phyloP scores from a whole-genome alignment of 2,329 filamentous ascomycete genomes.

The Tolypocladium inflatum region DNA sequence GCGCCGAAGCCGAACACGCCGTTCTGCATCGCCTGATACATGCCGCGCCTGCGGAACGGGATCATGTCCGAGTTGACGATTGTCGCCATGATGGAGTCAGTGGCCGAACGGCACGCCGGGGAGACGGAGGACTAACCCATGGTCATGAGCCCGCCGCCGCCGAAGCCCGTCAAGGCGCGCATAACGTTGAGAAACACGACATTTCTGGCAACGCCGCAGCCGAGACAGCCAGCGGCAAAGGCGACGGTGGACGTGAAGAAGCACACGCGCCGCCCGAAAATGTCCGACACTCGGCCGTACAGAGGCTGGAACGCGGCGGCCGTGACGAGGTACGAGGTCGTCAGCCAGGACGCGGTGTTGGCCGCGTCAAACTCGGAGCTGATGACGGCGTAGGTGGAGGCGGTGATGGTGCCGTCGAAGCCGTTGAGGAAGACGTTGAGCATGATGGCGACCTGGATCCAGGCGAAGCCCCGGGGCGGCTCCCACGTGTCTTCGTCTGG shows the following conservation, averaged over 20 bases:
- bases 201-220: slow-evolving; percentile 51
- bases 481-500: slow-evolving; percentile 27
- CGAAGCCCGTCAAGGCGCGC: slow-evolving; percentile 58
- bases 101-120: no score
- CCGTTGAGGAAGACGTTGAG: slow-evolving; percentile 55
- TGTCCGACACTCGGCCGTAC: slow-evolving; percentile 62
- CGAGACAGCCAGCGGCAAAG: slow-evolving; percentile 54
- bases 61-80: slow-evolving; percentile 57
- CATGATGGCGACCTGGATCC: slow-evolving; percentile 53
- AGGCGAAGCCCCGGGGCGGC: slow-evolving; percentile 41
- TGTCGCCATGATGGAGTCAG: slow-evolving; percentile 19
- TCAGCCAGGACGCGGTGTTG: slow-evolving; percentile 66
- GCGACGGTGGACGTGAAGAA: slow-evolving; percentile 56
- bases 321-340: slow-evolving; percentile 63
- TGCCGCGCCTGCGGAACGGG: slow-evolving; percentile 42
- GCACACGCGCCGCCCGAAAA: slow-evolving; percentile 52
- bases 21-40: slow-evolving; percentile 54
- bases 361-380: slow-evolving; percentile 65
- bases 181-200: slow-evolving; percentile 54
- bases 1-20: slow-evolving; percentile 52
- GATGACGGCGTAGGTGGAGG: slow-evolving; percentile 63
- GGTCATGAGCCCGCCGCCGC: slow-evolving; percentile 58
- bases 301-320: slow-evolving; percentile 64
- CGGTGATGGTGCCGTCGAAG: slow-evolving; percentile 67
- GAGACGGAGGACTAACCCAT: slow-evolving; percentile 41